A percentile compares a stretch with the other conserved stretches of the same genome.
Evolutionary conservation across 441 rosid genomes (phyloP).

Genomic region (Pelargonium fulgidum): DNA sequence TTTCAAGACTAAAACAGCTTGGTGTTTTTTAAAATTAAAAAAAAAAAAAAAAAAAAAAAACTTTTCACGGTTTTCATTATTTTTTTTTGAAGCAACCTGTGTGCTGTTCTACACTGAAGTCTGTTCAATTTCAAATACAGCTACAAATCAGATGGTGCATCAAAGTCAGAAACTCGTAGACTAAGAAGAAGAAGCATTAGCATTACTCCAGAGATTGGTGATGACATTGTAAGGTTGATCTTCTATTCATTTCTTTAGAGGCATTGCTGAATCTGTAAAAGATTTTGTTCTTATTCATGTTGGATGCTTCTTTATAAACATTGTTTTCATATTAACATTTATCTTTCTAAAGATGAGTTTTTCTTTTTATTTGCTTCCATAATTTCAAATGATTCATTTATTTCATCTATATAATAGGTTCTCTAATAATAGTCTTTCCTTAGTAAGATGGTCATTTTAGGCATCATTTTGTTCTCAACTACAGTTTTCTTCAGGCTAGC

Average conservation of each 20-base stretch:
- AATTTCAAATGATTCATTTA: no score
- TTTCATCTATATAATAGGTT: neutral
- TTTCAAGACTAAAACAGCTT: neutral
- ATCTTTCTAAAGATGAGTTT: neutral
- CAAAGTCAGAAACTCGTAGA: conserved; percentile 76
- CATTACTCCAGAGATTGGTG: conserved; percentile 61
- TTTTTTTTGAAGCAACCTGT: neutral
- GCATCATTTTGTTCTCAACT: neutral
- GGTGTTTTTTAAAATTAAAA: neutral
- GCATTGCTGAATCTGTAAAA: neutral
- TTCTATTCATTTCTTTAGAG: conserved; percentile 23
- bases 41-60: neutral
- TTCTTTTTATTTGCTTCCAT: neutral
- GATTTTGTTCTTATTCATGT: no score
- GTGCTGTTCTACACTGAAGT: conserved; percentile 14
- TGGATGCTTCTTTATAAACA: no score
- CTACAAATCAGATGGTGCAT: conserved; percentile 78
- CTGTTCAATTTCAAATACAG: conserved; percentile 29
- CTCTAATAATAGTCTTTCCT: neutral
- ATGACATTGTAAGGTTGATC: conserved; percentile 95
- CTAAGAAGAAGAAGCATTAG: conserved; percentile 96
- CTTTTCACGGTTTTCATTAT: neutral
- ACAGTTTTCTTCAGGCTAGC: neutral
- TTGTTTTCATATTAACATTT: neutral
- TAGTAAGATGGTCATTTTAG: neutral